Evolutionary conservation across 2,329 filamentous ascomycete genomes (phyloP).

Genomic region (Fonsecaea erecta): DNA sequence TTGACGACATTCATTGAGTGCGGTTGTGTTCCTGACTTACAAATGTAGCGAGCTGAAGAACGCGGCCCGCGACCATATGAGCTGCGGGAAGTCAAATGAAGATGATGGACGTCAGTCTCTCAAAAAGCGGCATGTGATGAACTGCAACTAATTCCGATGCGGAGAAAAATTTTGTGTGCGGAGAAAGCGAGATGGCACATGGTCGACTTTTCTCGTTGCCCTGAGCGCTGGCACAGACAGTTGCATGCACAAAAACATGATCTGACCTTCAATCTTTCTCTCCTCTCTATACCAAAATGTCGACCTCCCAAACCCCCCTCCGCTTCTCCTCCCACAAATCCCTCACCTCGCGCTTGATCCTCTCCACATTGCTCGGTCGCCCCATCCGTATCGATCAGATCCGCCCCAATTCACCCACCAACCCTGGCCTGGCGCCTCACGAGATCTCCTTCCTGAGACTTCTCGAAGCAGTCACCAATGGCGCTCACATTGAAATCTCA

Average conservation of each 20-base stretch:
- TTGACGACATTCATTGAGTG: neutral
- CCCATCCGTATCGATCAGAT: conserved; percentile 93
- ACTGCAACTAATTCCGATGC: conserved; percentile 3
- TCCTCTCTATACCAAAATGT: conserved; percentile 39
- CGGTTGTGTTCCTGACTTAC: conserved; percentile 8
- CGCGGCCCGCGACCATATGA: neutral
- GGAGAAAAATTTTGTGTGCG: neutral
- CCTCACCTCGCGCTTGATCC: conserved; percentile 80
- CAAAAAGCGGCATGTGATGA: neutral
- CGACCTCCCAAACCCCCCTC: conserved; percentile 57
- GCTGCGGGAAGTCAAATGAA: neutral
- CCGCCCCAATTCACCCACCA: conserved; percentile 80
- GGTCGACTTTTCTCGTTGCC: neutral
- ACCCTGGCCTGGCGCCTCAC: conserved; percentile 86
- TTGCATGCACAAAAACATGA: neutral
- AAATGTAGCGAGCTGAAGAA: neutral
- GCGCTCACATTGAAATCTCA: conserved; percentile 90
- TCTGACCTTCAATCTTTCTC: neutral
- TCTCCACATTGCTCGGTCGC: conserved; percentile 87
- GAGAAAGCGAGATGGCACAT: neutral
- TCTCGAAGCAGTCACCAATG: conserved; percentile 93
- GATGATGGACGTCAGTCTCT: neutral
- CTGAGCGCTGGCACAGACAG: conserved; percentile 5
- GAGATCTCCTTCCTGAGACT: conserved; percentile 96
- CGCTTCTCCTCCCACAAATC: conserved; percentile 84